Base-by-base conservation (phyloP, 345 rosid species). In the Eucalyptus cloeziana region DNA sequence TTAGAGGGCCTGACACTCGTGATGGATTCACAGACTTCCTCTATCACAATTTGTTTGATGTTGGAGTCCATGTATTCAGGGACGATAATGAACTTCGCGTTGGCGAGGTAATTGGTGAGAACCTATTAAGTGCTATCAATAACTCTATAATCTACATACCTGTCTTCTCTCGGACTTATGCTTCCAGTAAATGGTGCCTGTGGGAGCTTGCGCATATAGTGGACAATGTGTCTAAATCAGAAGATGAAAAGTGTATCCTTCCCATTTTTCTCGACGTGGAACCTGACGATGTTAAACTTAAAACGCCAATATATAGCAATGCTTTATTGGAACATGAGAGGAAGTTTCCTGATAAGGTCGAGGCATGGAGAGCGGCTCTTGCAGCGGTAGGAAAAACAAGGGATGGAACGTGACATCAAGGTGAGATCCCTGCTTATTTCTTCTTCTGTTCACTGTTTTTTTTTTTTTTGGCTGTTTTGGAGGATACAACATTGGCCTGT, bases 281-380 rank as follows among this genome's bases (percentile, higher is more conserved):
- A 25, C 64, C n/a, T 1, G 64, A 58, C 0, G 30, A 58, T 10
- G 14, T 58, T 5, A 25, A 58, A 9, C 64, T 58, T 24, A 58
- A 25, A 25, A 58, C 64, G 3, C 0, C 0, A 0, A 10, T 10
- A 25, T 58, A 58, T 58, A 25, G 13, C 64, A 9, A 24, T 8
- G 64, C 64, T 58, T 58, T 58, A 58, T 11, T 10, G n/a, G 3
- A 24, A 10, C 64, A 58, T 25, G 4, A 58, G 64, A 5, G 30
- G n/a, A 0, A 10, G 30, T 58, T 58, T 24, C n/a, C n/a, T 1
- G 0, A 25, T 0, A 0, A 58, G 2, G n/a, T 58, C 0, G 6
- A 10, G n/a, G n/a, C 30, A 11, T 58, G 64, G 64, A 58, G 64
- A 9, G 64, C 3, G 1, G n/a, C n/a, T 24, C 14, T 58, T 58